A percentile compares a stretch with the other conserved stretches of the same genome.
Evolutionary conservation across 108 stramenopile genomes (phyloP).

Genomic region (Bacterosira constricta): DNA sequence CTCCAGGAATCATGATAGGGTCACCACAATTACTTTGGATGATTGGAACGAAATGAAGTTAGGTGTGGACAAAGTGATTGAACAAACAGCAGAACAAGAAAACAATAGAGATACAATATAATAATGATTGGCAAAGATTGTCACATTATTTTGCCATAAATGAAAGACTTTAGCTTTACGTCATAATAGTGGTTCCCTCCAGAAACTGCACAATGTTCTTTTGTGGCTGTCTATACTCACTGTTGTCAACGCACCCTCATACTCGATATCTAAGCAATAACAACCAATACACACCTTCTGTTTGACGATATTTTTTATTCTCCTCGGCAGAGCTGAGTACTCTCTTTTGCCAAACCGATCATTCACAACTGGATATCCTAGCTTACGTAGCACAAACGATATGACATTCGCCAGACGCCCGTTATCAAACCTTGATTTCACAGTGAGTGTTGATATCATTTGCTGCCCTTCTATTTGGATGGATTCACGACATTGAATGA

Average conservation of each 20-base stretch:
- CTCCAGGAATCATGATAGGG: neutral
- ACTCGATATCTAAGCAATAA: constrained; percentile 36
- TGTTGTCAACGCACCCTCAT: neutral
- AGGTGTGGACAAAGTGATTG: constrained; percentile 13
- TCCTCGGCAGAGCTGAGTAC: constrained; percentile 54
- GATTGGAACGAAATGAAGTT: constrained; percentile 17
- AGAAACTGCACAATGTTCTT: constrained; percentile 24
- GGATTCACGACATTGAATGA: constrained; percentile 12
- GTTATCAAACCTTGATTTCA: constrained; percentile 24
- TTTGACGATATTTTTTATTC: constrained; percentile 66
- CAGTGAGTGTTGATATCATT: constrained; percentile 20
- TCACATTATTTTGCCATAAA: no score
- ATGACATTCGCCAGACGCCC: constrained; percentile 42
- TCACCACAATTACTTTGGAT: constrained; percentile 8
- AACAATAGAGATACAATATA: no score
- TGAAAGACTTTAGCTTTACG: no score
- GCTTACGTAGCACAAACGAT: constrained; percentile 52
- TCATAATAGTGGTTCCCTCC: constrained; percentile 8
- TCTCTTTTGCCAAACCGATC: constrained; percentile 61
- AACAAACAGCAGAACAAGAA: no score
- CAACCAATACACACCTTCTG: constrained; percentile 66
- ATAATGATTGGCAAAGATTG: no score
- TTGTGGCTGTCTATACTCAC: constrained; percentile 18
- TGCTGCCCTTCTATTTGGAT: constrained; percentile 1
- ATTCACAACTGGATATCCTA: constrained; percentile 64